Conservation (phyloP, 225 moss, liverwort and hornwort genomes). For the Pleurozium schreberi region DNA sequence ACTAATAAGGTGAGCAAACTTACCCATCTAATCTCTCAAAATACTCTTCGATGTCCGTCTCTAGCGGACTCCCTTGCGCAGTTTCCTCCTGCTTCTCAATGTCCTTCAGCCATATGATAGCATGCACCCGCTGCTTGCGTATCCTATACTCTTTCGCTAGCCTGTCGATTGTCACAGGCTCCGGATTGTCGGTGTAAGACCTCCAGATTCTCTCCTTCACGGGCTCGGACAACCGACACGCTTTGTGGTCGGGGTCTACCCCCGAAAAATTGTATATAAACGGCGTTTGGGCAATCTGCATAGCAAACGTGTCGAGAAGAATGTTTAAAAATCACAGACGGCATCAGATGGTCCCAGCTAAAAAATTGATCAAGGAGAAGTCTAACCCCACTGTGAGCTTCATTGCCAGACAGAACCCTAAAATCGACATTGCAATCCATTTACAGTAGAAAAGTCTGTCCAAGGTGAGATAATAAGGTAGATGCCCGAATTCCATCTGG, state of each 20-base stretch:
- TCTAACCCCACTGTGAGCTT: not conserved
- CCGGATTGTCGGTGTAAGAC: slow-evolving; percentile 62
- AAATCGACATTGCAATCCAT: not conserved
- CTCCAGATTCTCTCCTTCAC: slow-evolving; percentile 89
- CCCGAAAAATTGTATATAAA: slow-evolving; percentile 82
- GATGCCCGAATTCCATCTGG: not conserved
- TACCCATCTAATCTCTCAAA: slow-evolving; percentile 84
- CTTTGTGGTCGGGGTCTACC: slow-evolving; percentile 72
- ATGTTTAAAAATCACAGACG: not conserved
- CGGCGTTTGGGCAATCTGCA: slow-evolving; percentile 55
- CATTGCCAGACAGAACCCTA: not conserved
- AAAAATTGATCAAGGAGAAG: not conserved
- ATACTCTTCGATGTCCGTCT: slow-evolving; percentile 61
- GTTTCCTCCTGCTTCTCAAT: slow-evolving; percentile 70
- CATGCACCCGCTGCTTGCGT: slow-evolving; percentile 86
- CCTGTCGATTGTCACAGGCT: slow-evolving; percentile 58
- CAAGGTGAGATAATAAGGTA: too few species aligned
- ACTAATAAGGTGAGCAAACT: not conserved
- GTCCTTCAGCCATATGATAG: slow-evolving; percentile 88
- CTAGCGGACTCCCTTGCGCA: slow-evolving; percentile 44
- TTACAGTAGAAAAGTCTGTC: not conserved
- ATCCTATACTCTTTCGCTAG: slow-evolving; percentile 69
- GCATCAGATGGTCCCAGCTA: not conserved
- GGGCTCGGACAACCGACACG: slow-evolving; percentile 63
- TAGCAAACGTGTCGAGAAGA: not conserved